Conservation (phyloP, 2,329 filamentous ascomycete genomes). For the Xylaria sp. region DNA sequence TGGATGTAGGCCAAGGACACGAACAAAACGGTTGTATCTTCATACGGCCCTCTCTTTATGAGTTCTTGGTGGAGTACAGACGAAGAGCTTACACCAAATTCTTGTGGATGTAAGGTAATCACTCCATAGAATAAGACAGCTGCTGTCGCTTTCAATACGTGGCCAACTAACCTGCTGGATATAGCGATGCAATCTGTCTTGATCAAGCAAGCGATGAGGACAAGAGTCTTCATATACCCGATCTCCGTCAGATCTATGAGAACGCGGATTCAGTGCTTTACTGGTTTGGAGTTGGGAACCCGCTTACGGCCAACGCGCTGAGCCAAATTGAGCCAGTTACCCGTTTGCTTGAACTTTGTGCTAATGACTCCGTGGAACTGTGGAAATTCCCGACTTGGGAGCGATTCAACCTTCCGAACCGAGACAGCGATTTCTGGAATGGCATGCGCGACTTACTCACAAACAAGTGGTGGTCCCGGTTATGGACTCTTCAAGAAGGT, state of each 20-base stretch:
- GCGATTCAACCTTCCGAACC: neutral
- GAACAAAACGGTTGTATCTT: neutral
- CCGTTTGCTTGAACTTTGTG: neutral
- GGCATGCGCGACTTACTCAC: neutral
- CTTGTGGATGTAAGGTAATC: neutral
- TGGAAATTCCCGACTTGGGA: neutral
- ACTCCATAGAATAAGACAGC: neutral
- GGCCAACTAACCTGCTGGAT: neutral
- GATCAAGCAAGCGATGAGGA: neutral
- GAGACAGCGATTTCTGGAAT: neutral
- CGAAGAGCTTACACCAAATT: neutral
- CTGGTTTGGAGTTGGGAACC: neutral
- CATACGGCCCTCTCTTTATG: neutral
- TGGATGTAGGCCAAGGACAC: neutral
- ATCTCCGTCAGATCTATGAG: neutral
- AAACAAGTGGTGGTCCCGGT: neutral
- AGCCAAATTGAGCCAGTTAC: neutral
- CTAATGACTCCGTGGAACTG: neutral
- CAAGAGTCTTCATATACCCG: neutral
- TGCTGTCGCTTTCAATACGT: neutral
- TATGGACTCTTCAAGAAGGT: constrained; percentile 1
- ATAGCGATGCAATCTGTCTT: neutral
- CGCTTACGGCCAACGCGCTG: neutral
- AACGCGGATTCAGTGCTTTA: neutral
- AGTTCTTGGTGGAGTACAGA: neutral